Percentiles rank a stretch among this genome's conserved stretches.
phyloP scores from a whole-genome alignment of 139 green algal genomes.

The Picochlorum sp. region DNA sequence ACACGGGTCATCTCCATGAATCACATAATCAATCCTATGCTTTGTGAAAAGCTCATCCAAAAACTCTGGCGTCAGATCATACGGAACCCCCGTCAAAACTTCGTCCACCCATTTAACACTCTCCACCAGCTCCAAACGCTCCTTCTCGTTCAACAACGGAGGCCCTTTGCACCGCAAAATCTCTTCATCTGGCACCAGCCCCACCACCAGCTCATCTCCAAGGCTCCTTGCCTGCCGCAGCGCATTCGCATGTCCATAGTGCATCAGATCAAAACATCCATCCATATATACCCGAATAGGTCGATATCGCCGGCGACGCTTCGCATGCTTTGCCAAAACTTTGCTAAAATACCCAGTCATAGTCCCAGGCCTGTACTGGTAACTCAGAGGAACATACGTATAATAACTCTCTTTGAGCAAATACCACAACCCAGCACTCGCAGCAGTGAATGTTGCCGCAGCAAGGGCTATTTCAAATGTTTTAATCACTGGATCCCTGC shows the following conservation, averaged over 20 bases:
- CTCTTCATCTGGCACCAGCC: conserved; percentile 89
- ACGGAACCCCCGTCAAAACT: conserved; percentile 89
- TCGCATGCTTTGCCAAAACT: conserved; percentile 64
- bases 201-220: conserved; percentile 92
- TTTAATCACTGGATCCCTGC: background rate
- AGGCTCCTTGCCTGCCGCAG: conserved; percentile 78
- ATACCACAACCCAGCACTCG: conserved; percentile 22
- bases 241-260: conserved; percentile 98
- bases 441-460: conserved; percentile 4
- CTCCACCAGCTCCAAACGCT: conserved; percentile 81
- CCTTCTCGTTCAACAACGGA: conserved; percentile 83
- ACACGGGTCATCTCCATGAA: conserved; percentile 98
- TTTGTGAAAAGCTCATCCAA: conserved; percentile 86
- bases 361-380: conserved; percentile 83
- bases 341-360: conserved; percentile 71
- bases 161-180: conserved; percentile 86
- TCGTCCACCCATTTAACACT: conserved; percentile 98
- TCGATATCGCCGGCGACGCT: conserved; percentile 48
- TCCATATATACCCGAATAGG: conserved; percentile 97
- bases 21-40: conserved; percentile 95
- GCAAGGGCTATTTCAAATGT: conserved; percentile 2
- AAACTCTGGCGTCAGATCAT: conserved; percentile 90
- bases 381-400: conserved; percentile 53
- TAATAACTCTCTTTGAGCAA: conserved; percentile 25
- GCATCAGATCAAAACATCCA: conserved; percentile 99